phyloP scores from a whole-genome alignment of 2,329 filamentous ascomycete genomes.

The Trichophyton verrucosum region DNA sequence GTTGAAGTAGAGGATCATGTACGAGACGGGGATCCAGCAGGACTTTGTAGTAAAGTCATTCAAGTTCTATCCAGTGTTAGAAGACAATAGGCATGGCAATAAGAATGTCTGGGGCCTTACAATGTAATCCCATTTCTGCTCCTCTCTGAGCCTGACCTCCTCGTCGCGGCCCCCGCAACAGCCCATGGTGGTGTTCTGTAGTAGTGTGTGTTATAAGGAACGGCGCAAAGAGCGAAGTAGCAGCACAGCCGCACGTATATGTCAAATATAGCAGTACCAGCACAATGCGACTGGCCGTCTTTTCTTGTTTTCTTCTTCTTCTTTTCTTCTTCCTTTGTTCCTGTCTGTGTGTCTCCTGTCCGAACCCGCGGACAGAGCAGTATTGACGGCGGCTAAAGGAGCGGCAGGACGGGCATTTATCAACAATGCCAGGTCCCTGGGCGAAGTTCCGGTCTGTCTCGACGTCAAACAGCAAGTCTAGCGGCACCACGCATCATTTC shows the following conservation, averaged over 20 bases:
- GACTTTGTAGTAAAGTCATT: slow-evolving; percentile 74
- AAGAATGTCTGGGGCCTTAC: slow-evolving; percentile 37
- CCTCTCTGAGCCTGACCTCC: slow-evolving; percentile 54
- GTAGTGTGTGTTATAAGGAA: neutral
- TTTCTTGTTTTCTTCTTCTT: neutral
- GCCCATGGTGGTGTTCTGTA: slow-evolving; percentile 43
- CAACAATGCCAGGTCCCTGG: neutral
- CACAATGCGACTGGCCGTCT: neutral
- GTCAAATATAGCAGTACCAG: neutral
- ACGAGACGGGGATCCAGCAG: slow-evolving; percentile 65
- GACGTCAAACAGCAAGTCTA: neutral
- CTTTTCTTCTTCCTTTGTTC: neutral
- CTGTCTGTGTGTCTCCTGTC: neutral
- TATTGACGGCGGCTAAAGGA: neutral
- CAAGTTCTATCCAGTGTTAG: slow-evolving; percentile 33
- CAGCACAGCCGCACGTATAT: neutral
- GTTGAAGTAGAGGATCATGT: slow-evolving; percentile 72
- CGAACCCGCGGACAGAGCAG: neutral
- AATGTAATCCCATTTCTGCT: slow-evolving; percentile 93
- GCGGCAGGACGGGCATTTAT: neutral
- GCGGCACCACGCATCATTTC: neutral
- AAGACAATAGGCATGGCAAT: neutral
- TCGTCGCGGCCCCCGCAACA: slow-evolving; percentile 47
- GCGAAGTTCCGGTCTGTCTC: neutral
- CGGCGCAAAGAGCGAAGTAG: neutral